Evolutionary conservation across 2,329 filamentous ascomycete species (phyloP), one percentile per base, ranked within the genome.

Genomic region (Fusarium sp.): DNA sequence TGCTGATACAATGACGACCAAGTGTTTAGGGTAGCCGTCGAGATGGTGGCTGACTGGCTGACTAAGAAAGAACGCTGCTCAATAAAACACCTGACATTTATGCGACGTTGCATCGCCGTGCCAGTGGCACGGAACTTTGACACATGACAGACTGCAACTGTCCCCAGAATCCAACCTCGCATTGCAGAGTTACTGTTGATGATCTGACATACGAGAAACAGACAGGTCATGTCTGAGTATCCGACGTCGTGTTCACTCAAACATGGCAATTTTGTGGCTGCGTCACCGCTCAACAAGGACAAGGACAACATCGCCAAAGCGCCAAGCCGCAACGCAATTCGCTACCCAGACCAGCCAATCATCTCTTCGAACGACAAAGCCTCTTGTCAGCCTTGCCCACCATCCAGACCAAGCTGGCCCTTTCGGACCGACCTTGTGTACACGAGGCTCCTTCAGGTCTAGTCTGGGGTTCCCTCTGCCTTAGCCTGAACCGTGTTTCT

Each of bases 351-450:
- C 6, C n/a, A 45, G 5, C 65, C 68, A 71, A 71, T 67, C 31
- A 51, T 7, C 16, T 13, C 6, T 14, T 15, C 3, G 0, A 61
- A 41, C 26, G 15, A 7, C 30, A 35, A 22, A 45, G 47, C 56
- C 64, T 56, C 24, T 22, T 61, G 47, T 77, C 75, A 77, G 75
- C 75, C 75, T 77, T 61, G 73, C 45, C 42, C 44, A 35, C 62
- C 36, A 12, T 41, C 54, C 68, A 65, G 56, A 35, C 31, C 22
- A 36, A 41, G 56, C 36, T 68, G 69, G 77, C 77, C 77, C 76
- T 73, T 79, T 79, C 77, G 77, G 77, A 59, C 77, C 77, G 77
- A 78, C 55, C 58, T 51, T 51, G 24, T 56, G 33, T 28, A 35
- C 64, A 47, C 70, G 53, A 73, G 50, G 30, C 44, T 62, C 20